These are phyloP conservation scores for Vitis labrusca DNA, from an alignment of 164 flowering plant species.

Conservation along the genomic window DNA sequence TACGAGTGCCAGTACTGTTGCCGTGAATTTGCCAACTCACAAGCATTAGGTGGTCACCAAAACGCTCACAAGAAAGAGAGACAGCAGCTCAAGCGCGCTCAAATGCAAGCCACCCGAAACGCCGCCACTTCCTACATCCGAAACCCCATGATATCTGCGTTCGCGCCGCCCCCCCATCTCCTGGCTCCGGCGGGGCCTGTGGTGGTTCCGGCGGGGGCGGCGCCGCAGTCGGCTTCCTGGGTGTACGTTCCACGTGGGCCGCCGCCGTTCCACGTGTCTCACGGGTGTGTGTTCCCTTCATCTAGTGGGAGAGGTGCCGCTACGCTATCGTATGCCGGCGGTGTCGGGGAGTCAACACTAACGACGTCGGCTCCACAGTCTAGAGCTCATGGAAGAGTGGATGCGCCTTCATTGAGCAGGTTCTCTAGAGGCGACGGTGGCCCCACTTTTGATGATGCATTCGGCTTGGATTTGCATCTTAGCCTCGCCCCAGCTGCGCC, in stretches of 20 bases:
- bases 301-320: constrained; percentile 14
- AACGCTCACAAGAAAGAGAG: constrained; percentile 96
- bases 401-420: constrained; percentile 61
- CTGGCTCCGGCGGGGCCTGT: constrained; percentile 31
- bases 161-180: constrained; percentile 65
- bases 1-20: constrained; percentile 96
- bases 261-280: constrained; percentile 54
- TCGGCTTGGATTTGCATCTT: constrained; percentile 87
- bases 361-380: constrained; percentile 10
- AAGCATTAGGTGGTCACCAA: constrained; percentile 97
- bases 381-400: constrained; percentile 26
- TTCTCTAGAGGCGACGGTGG: constrained; percentile 54
- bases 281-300: constrained; percentile 53
- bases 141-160: constrained; percentile 62
- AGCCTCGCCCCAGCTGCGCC: constrained; percentile 81
- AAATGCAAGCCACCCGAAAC: constrained; percentile 64
- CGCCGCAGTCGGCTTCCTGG: constrained; percentile 42
- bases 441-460: constrained; percentile 46
- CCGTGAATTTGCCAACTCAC: constrained; percentile 92
- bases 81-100: constrained; percentile 85
- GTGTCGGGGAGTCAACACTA: constrained; percentile 19
- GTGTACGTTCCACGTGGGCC: constrained; percentile 50
- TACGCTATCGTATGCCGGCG: constrained; percentile 18
- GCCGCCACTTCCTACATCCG: constrained; percentile 52
- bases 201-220: constrained; percentile 28